Percentiles rank a stretch among this genome's conserved stretches.
Conservation (phyloP, 768 basidiomycete genomes). For the Suillus placidus region DNA sequence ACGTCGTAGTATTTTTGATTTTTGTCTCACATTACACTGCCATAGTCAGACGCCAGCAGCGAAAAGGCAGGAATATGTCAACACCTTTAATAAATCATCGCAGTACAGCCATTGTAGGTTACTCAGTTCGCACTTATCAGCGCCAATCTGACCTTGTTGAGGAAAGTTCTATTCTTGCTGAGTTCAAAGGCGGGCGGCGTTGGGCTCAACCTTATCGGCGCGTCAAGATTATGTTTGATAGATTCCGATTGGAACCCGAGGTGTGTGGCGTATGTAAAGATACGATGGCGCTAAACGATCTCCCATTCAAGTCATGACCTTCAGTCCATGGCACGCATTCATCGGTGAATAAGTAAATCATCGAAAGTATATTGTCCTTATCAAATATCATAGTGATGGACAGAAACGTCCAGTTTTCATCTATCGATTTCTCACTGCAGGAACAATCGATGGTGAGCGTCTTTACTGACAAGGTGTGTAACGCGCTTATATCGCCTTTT, state of each 20-base stretch:
- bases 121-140: not conserved
- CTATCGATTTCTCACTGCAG: slow-evolving; percentile 83
- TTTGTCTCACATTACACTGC: not conserved
- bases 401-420: slow-evolving; percentile 92
- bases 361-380: slow-evolving; percentile 14
- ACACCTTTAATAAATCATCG: slow-evolving; percentile 80
- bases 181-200: slow-evolving; percentile 96
- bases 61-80: slow-evolving; percentile 86
- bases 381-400: slow-evolving; percentile 66
- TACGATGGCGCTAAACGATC: not conserved
- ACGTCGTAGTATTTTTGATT: not conserved
- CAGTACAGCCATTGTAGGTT: slow-evolving; percentile 70
- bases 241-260: slow-evolving; percentile 97
- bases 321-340: slow-evolving; percentile 97
- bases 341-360: slow-evolving; percentile 57
- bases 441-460: slow-evolving; percentile 82
- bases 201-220: slow-evolving; percentile 92
- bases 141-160: slow-evolving; percentile 1
- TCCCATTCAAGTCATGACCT: slow-evolving; percentile 70
- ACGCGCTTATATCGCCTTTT: slow-evolving; percentile 11
- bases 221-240: slow-evolving; percentile 81
- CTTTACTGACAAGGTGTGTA: not conserved
- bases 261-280: slow-evolving; percentile 34
- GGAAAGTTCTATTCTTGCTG: slow-evolving; percentile 82
- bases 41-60: slow-evolving; percentile 70